These are phyloP conservation scores for Syzygium grande DNA, from an alignment of 345 rosid species.

Conservation along the genomic window DNA sequence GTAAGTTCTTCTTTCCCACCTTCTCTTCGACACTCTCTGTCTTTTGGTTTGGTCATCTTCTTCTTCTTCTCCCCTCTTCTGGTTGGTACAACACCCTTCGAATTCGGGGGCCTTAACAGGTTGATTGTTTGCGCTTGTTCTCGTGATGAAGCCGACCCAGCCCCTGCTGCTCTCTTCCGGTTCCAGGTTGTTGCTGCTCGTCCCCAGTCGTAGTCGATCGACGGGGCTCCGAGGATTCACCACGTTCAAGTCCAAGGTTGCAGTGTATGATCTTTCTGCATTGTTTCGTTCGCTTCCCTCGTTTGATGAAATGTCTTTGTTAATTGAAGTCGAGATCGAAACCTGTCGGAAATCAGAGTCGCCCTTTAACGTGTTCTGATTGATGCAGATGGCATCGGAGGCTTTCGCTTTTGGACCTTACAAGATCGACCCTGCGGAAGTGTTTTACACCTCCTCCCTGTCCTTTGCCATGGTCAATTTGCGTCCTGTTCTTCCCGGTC, in stretches of 20 bases:
- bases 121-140: background rate
- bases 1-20: background rate
- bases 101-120: background rate
- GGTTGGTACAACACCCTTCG: no score
- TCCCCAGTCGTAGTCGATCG: background rate
- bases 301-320: background rate
- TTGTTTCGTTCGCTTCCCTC: background rate
- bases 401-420: conserved; percentile 50
- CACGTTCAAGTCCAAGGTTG: background rate
- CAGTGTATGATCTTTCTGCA: background rate
- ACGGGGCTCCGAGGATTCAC: background rate
- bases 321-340: background rate
- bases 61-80: background rate
- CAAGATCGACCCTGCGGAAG: conserved; percentile 56
- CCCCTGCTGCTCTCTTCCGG: background rate
- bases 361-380: background rate
- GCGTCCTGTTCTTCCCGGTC: conserved; percentile 86
- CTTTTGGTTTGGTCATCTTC: background rate
- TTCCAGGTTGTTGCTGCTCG: background rate
- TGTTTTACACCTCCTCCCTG: conserved; percentile 61
- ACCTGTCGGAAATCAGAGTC: background rate
- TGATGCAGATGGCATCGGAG: background rate
- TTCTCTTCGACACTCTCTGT: background rate
- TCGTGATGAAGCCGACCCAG: background rate
- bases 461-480: conserved; percentile 88